Conservation (phyloP, 2,329 filamentous ascomycete species). For the Venturia aucupariae region DNA sequence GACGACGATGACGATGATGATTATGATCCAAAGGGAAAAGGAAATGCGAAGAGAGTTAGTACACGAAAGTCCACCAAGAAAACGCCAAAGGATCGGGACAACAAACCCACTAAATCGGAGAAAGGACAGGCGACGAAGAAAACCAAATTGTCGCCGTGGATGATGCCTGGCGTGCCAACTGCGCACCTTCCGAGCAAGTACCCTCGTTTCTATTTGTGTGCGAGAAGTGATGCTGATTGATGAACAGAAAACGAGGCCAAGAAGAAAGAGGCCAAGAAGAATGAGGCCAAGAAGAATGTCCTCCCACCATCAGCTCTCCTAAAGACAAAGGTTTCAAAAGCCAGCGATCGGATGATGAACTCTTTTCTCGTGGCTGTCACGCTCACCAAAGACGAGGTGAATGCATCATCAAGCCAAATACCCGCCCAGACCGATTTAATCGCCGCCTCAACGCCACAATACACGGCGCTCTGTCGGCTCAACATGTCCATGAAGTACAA, state of each 20-base stretch:
- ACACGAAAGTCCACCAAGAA: not conserved
- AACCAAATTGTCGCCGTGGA: not conserved
- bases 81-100: not conserved
- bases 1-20: not conserved
- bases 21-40: not conserved
- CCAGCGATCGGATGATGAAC: not conserved
- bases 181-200: not conserved
- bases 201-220: not conserved
- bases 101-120: not conserved
- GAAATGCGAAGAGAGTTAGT: not conserved
- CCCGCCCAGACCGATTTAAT: not conserved
- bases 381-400: not conserved
- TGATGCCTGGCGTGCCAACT: not conserved
- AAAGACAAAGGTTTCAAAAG: not conserved
- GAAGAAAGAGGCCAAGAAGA: not conserved
- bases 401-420: not conserved
- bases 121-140: not conserved
- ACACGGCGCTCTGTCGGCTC: not conserved
- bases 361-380: not conserved
- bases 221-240: not conserved
- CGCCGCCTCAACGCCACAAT: not conserved
- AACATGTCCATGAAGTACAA: not conserved
- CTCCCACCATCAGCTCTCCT: too few species aligned
- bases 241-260: not conserved
- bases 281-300: not conserved